These are phyloP conservation scores for Paramarasmius palmivorus DNA, from an alignment of 1,284 basidiomycete species.

Conservation along the genomic window DNA sequence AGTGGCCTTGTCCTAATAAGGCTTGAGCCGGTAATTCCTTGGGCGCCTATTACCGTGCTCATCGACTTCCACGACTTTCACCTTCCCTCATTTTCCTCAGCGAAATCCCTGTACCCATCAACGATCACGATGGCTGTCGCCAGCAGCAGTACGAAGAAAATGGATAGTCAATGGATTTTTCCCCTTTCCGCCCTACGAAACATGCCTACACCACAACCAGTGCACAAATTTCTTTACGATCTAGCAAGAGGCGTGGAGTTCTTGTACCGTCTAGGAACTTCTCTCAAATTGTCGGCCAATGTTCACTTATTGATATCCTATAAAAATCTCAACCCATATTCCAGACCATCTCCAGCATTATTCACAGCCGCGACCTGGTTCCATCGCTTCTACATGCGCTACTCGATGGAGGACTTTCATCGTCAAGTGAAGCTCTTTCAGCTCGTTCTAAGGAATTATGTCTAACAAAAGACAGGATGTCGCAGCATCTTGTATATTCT, in stretches of 20 bases:
- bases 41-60: no score
- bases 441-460: neutral
- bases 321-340: constrained; percentile 12
- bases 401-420: constrained; percentile 82
- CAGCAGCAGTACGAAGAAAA: neutral
- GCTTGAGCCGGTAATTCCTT: no score
- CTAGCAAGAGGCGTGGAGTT: constrained; percentile 79
- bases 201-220: constrained; percentile 60
- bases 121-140: no score
- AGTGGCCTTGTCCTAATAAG: no score
- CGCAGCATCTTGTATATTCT: constrained; percentile 87
- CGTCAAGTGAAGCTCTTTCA: constrained; percentile 55
- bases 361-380: constrained; percentile 88
- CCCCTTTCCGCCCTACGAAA: constrained; percentile 53
- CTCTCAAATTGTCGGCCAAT: constrained; percentile 68
- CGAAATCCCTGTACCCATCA: no score
- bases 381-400: constrained; percentile 94
- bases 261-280: constrained; percentile 74
- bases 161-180: constrained; percentile 66
- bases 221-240: constrained; percentile 72
- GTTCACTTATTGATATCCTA: constrained; percentile 7
- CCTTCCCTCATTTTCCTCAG: no score
- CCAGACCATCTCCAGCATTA: constrained; percentile 75
- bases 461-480: constrained; percentile 62
- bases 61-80: no score